Base-by-base conservation (phyloP, 2,329 filamentous ascomycete genomes). In the Colletotrichum plurivorum region DNA sequence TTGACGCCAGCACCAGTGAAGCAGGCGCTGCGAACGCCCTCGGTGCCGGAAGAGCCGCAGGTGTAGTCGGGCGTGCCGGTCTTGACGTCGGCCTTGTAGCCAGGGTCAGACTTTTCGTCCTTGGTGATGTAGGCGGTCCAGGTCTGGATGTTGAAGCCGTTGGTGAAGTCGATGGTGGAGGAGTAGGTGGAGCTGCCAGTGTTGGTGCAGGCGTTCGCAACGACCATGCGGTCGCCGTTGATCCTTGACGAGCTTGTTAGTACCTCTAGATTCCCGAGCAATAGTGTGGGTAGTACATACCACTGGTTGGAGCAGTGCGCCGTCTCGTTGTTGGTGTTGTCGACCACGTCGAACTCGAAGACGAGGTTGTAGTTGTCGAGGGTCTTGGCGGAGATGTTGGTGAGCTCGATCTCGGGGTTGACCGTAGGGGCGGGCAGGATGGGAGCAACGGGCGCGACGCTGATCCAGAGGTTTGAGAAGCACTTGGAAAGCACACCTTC, bases 21-120 rank as follows among this genome's bases (percentile, higher is more conserved):
- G 49, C 49, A 62, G 4, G 15, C 12, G 22, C 59, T 46, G 22
- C 54, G 59, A 12, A 46, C 59, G 10, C n/a, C 59, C 2, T 54
- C 48, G 5, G 48, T 20, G 6, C 59, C 59, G 3, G 49, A 62
- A 39, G 46, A 39, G 12, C 49, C 59, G 39, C 59, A 62, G 12
- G 18, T 45, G 22, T 62, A 62, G 36, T 45, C 16, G 20, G 49
- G 20, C n/a, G 49, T 54, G 59, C 59, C 59, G 15, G 49, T 62
- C 6, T 46, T 4, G 10, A 62, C 39, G 6, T n/a, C 12, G n/a
- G 59, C 59, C 16, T 43, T 15, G 13, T 16, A 62, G 8, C 13
- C 3, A 2, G 13, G 16, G 16, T 18, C 22, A 6, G 22, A 1
- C 15, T 22, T 36, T 9, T 16, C 59, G 12, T 54, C 36, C 6